Evolutionary conservation across 1,139 yeast genomes (phyloP).

Genomic region (Kodamaea plutei): DNA sequence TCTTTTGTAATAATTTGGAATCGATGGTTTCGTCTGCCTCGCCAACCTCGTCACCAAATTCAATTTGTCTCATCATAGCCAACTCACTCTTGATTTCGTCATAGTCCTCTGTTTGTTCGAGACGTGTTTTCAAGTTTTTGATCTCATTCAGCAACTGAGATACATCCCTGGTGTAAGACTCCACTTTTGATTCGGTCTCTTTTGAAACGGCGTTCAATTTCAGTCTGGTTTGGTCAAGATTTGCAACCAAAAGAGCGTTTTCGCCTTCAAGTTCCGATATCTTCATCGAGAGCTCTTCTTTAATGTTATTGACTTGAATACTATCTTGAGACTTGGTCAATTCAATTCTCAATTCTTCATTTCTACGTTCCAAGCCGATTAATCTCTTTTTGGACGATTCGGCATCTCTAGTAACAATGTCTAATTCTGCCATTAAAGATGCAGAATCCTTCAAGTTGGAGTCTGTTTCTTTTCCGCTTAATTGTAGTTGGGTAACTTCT

Average conservation of each 20-base stretch:
- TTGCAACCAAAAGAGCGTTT: conserved; percentile 60
- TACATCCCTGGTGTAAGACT: conserved; percentile 43
- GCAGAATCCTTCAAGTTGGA: conserved; percentile 15
- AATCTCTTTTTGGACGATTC: conserved; percentile 68
- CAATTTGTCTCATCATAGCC: conserved; percentile 66
- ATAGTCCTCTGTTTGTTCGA: conserved; percentile 55
- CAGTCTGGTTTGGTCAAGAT: conserved; percentile 50
- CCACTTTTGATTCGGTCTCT: conserved; percentile 32
- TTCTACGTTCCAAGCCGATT: conserved; percentile 70
- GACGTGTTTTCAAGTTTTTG: conserved; percentile 42
- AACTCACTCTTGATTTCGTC: conserved; percentile 76
- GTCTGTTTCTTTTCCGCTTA: conserved; percentile 30
- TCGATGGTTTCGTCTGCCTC: conserved; percentile 27
- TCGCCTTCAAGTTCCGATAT: conserved; percentile 61
- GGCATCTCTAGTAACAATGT: conserved; percentile 66
- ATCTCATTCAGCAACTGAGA: conserved; percentile 48
- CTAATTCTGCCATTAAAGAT: conserved; percentile 50
- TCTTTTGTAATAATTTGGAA: conserved; percentile 52
- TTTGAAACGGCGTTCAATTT: conserved; percentile 26
- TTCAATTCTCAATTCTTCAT: conserved; percentile 67
- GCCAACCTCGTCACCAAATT: conserved; percentile 53
- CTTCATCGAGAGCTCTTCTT: conserved; percentile 36
- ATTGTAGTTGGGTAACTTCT: conserved; percentile 50
- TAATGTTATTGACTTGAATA: conserved; percentile 28
- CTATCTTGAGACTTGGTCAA: conserved; percentile 52